Conservation (phyloP, 768 basidiomycete genomes). For the Termitomyces sp. region DNA sequence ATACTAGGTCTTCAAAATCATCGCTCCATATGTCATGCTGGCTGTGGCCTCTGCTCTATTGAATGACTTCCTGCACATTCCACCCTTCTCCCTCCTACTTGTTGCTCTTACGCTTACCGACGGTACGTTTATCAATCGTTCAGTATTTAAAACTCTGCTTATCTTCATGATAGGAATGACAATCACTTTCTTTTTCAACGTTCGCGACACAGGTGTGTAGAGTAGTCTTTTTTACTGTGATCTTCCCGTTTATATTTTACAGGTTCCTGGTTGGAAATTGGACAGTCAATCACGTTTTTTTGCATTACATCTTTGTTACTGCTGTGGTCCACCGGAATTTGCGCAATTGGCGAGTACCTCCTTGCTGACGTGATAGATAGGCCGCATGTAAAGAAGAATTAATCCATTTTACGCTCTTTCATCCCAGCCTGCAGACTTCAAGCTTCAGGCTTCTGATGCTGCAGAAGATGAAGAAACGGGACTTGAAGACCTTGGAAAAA, state of each 20-base stretch:
- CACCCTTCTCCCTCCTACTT: conserved; percentile 79
- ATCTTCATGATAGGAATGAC: conserved; percentile 63
- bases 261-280: conserved; percentile 90
- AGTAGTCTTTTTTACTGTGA: not conserved
- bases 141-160: conserved; percentile 6
- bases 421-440: no score
- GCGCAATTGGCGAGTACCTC: conserved; percentile 68
- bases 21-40: conserved; percentile 78
- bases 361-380: conserved; percentile 46
- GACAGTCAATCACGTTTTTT: conserved; percentile 86
- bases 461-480: not conserved
- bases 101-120: conserved; percentile 75
- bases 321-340: conserved; percentile 78
- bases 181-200: conserved; percentile 78
- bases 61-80: conserved; percentile 64
- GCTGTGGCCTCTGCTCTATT: conserved; percentile 67
- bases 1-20: conserved; percentile 73
- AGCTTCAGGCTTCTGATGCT: not conserved
- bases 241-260: conserved; percentile 10
- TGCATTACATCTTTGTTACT: conserved; percentile 78
- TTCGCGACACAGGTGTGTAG: conserved; percentile 68
- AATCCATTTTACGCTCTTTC: not conserved
- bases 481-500: not conserved
- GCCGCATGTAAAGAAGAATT: not conserved
- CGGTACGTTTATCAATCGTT: conserved; percentile 34